These are phyloP conservation scores for Zygotorulaspora florentina DNA, from an alignment of 805 yeast species.

Conservation along the genomic window DNA sequence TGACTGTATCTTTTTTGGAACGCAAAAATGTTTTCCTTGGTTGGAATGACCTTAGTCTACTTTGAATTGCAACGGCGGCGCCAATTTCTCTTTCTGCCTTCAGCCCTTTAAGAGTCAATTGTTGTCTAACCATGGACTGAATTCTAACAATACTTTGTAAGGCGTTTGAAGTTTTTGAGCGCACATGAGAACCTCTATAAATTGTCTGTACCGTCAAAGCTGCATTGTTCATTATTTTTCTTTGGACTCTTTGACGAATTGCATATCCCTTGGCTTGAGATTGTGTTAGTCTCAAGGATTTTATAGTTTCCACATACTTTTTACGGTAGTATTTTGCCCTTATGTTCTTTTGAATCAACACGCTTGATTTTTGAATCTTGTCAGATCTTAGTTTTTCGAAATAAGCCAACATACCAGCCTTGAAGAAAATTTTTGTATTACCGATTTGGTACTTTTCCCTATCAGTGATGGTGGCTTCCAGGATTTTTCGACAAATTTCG, in stretches of 20 bases:
- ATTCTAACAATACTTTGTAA: slow-evolving; percentile 36
- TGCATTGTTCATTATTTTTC: slow-evolving; percentile 57
- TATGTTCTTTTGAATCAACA: slow-evolving; percentile 78
- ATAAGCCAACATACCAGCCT: slow-evolving; percentile 94
- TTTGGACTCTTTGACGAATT: slow-evolving; percentile 51
- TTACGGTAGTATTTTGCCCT: slow-evolving; percentile 62
- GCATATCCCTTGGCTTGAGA: slow-evolving; percentile 59
- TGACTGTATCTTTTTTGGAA: slow-evolving; percentile 52
- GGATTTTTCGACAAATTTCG: slow-evolving; percentile 60
- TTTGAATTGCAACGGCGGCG: slow-evolving; percentile 73
- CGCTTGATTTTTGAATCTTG: slow-evolving; percentile 71
- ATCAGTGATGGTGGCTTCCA: slow-evolving; percentile 59
- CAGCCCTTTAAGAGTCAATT: slow-evolving; percentile 49
- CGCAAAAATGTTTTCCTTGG: slow-evolving; percentile 53
- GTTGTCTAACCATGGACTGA: slow-evolving; percentile 52
- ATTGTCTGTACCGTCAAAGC: slow-evolving; percentile 70
- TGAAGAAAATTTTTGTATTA: slow-evolving; percentile 87
- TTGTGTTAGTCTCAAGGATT: slow-evolving; percentile 58
- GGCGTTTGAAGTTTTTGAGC: slow-evolving; percentile 35
- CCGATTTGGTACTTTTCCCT: slow-evolving; percentile 80
- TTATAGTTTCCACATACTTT: slow-evolving; percentile 50
- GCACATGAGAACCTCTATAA: slow-evolving; percentile 49
- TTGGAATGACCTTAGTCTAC: slow-evolving; percentile 60
- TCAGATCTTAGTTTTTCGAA: slow-evolving; percentile 81
- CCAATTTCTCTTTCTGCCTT: slow-evolving; percentile 47